Evolutionary conservation across 176 grass and related monocot genomes (phyloP), one percentile per base, ranked within the genome.

Genomic region (Musa itinerans): DNA sequence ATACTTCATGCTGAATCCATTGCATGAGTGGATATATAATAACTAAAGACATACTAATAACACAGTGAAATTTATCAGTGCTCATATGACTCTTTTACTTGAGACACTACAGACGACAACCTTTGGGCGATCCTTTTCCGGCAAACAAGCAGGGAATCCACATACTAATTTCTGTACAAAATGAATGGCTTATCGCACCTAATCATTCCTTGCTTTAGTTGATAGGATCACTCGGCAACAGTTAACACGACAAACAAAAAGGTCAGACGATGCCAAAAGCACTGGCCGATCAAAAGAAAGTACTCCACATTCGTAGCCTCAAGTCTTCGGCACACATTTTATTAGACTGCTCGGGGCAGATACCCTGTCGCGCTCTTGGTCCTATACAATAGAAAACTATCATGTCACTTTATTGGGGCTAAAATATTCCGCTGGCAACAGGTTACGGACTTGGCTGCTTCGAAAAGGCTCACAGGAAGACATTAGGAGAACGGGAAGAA

Each of bases 281-380:
- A 43, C 34, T 43, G 34, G 3, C 4, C 48, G n/a, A 50, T 50
- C 29, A 17, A 48, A 29, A 49, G 15, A 50, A 9, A 50, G 29
- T 24, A 10, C 10, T 63, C 8, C 8, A 43, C 0, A 69, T 8
- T 49, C 13, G 13, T 68, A 2, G 66, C 9, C 17, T 6, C 34
- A 6, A 43, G 16, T 19, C 15, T 8, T 19, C 7, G 49, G 68
- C 68, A 70, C 68, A 0, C 48, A 70, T 50, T 19, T 12, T 11
- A 14, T 19, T n/a, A 9, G 17, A 8, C 15, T 17, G 8, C 17
- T 43, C 1, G 6, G 5, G 34, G 19, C 24, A 48, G 73, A 34
- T 75, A 75, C 73, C 73, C 73, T n/a, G 53, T 74, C 72, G 19
- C 72, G 15, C 23, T 34, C 72, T 19, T 3, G 11, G 15, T 59